These are phyloP conservation scores for Daedalea quercina DNA, from an alignment of 768 basidiomycete genomes.

Conservation along the genomic window DNA sequence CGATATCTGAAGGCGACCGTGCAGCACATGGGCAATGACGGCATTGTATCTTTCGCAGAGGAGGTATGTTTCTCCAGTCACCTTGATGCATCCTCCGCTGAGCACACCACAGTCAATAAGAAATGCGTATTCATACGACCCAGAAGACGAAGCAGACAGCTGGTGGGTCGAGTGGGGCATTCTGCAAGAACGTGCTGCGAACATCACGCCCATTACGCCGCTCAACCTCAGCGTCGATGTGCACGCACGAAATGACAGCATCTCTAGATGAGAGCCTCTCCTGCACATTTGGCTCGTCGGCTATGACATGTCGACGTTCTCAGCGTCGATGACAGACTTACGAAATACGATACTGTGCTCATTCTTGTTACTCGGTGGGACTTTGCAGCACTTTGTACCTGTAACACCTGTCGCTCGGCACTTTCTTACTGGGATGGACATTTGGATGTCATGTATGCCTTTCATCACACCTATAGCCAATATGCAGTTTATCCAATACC, in stretches of 20 bases:
- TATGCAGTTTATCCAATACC: too few species aligned
- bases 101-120: slow-evolving; percentile 8
- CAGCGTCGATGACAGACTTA: too few species aligned
- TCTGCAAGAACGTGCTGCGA: slow-evolving; percentile 18
- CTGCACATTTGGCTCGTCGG: too few species aligned
- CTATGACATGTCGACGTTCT: too few species aligned
- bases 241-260: background rate
- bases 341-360: too few species aligned
- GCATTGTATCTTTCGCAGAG: background rate
- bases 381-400: too few species aligned
- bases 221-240: background rate
- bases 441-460: too few species aligned
- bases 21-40: slow-evolving; percentile 7
- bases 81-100: background rate
- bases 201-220: background rate
- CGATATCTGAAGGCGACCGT: background rate
- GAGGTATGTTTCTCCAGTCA: background rate
- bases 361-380: too few species aligned
- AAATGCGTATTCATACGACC: slow-evolving; percentile 20
- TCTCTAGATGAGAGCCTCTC: background rate
- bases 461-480: too few species aligned
- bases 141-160: slow-evolving; percentile 23
- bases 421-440: too few species aligned
- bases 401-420: too few species aligned
- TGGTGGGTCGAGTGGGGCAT: slow-evolving; percentile 26